Evolutionary conservation across 495 filamentous ascomycete species (phyloP), one percentile per base, ranked within the genome.

Genomic region (Neurospora tetraspora): DNA sequence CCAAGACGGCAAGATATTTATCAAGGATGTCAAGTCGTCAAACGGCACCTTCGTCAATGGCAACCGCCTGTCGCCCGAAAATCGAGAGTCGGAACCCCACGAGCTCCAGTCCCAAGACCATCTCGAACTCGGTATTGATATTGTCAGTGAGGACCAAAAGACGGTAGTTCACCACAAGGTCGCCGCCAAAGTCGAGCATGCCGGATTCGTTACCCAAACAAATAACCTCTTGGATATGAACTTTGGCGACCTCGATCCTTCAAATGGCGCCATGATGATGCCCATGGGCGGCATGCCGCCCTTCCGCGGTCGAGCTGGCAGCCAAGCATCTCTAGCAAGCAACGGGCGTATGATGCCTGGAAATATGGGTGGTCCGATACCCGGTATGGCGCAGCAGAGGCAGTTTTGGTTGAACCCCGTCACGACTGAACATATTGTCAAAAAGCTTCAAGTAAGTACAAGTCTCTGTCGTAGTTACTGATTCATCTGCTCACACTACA

Each of bases 1-100:
- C 70, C 87, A 90, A 71, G 87, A 86, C 74, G 95, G 96, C 16
- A 97, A 96, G 78, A 90, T 99, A 70, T 98, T 90, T 89, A 98
- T 99, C 76, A 90, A 94, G 40, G 96, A 99, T 82, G 91, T 99
- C 74, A 98, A 97, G 80, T 98, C 96, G 5, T 98, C 96, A 3
- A 99, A 99, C 77, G 96, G 96, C 47, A 99, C 96, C 1, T 99
- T 99, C 81, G 94, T 99, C 70, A 99, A 98, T 73, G 94, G 93
- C n/a, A 86, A 90, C 20, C 89, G 96, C 34, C 79, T 99, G 69
- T 98, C 96, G 10, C 91, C 88, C 37, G 96, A 99, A 77, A 98
- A 97, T 76, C 87, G 93, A 73, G 96, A 99, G 76, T 97, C 94
- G 1, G 96, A 99, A 53, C 93, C 96, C 0, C 93, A 97, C 75